Base-by-base conservation (phyloP, 768 basidiomycete genomes). In the Hygrocybe punicea region DNA sequence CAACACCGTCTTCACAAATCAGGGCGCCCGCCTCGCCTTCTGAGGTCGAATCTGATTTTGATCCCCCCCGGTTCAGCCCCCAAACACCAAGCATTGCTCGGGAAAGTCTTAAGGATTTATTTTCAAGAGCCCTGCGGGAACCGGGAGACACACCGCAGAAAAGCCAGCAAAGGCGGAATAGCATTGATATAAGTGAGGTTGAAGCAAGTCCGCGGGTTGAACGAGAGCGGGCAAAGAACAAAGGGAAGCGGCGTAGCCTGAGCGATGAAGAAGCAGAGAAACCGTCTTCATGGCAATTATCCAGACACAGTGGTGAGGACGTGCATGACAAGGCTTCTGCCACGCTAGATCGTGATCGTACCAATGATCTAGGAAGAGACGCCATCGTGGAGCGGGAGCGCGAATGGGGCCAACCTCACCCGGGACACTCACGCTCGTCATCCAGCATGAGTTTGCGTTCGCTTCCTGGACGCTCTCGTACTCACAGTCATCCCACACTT, bases 261-360 rank as follows among this genome's bases (percentile, higher is more conserved):
- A 87, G 85, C 63, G 87, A 89, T 61, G 86, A 89, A 63, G 87
- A 88, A 63, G 67, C 72, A 2, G 86, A 85, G 35, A 78, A 77
- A 59, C 63, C 65, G 34, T 68, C 76, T 54, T n/a, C n/a, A n/a
- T n/a, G n/a, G n/a, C n/a, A n/a, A n/a, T n/a, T n/a, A n/a, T n/a
- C n/a, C n/a, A n/a, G n/a, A n/a, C n/a, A n/a, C n/a, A n/a, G n/a
- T n/a, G n/a, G n/a, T n/a, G n/a, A n/a, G n/a, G n/a, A n/a, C n/a
- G n/a, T n/a, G 50, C 34, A 65, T 45, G 58, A 53, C 53, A 53
- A 25, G 42, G 55, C 37, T 42, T 47, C 25, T 44, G 44, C 21
- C 29, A n/a, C 19, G 10, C 21, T 57, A 84, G 84, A 81, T 66
- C 72, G 67, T 47, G 82, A 83, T 40, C 73, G 72, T 35, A 63